Evolutionary conservation across 2,329 filamentous ascomycete species (phyloP).

Genomic region (Aspergillus persii): DNA sequence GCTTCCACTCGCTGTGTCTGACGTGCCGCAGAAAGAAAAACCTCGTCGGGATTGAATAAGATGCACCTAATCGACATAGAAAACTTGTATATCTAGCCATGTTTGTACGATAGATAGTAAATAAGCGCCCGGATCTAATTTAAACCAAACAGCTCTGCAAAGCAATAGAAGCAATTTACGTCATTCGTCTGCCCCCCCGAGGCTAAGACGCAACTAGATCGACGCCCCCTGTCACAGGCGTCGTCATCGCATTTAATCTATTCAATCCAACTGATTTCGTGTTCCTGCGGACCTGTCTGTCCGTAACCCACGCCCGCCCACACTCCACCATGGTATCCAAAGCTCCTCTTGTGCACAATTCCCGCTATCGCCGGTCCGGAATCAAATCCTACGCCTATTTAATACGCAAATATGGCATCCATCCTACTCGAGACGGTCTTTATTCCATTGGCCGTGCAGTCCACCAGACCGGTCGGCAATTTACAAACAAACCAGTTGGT

Average conservation of each 20-base stretch:
- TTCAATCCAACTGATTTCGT: no score
- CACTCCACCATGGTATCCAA: constrained; percentile 38
- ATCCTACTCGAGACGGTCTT: constrained; percentile 61
- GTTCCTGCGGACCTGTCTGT: no score
- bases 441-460: constrained; percentile 54
- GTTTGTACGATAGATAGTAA: neutral
- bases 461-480: constrained; percentile 50
- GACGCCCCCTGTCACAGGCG: neutral
- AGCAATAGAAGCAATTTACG: neutral
- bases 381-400: constrained; percentile 63
- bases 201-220: neutral
- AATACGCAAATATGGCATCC: constrained; percentile 62
- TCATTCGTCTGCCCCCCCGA: neutral
- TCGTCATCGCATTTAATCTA: neutral
- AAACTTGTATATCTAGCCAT: neutral
- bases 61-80: neutral
- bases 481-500: constrained; percentile 46
- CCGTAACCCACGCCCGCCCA: no score
- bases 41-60: neutral
- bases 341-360: constrained; percentile 55
- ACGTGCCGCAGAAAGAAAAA: constrained; percentile 17
- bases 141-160: neutral
- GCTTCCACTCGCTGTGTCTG: constrained; percentile 28
- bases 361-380: constrained; percentile 58
- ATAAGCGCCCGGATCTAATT: neutral